Conservation (phyloP, 2,329 filamentous ascomycete species). For the Metarhizium anisopliae region DNA sequence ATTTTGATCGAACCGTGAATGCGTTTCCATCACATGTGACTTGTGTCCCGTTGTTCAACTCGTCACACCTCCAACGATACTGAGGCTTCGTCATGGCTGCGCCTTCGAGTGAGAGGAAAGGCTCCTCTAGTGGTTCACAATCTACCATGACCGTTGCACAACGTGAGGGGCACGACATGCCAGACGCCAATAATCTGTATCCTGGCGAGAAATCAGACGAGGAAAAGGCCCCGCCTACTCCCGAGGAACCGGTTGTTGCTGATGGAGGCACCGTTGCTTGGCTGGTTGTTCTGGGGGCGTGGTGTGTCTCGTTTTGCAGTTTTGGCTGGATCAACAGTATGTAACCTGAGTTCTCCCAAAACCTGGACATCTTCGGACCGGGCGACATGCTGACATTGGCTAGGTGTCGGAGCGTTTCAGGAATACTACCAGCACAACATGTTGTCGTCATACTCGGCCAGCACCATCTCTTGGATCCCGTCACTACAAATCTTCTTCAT, state of each 20-base stretch:
- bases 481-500: constrained; percentile 44
- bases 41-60: not conserved
- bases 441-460: constrained; percentile 34
- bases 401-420: constrained; percentile 38
- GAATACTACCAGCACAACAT: constrained; percentile 38
- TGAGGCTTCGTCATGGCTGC: not conserved
- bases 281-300: constrained; percentile 21
- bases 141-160: not conserved
- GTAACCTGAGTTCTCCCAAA: not conserved
- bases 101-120: not conserved
- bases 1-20: too few species aligned
- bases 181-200: not conserved
- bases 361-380: not conserved
- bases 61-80: not conserved
- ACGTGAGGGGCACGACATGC: not conserved
- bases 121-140: not conserved
- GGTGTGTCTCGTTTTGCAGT: constrained; percentile 22
- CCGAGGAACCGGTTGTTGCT: constrained; percentile 5
- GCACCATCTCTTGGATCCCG: constrained; percentile 46
- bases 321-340: constrained; percentile 22
- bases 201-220: not conserved
- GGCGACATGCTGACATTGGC: not conserved
- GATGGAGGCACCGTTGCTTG: constrained; percentile 18
- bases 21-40: too few species aligned
- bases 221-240: not conserved